Evolutionary conservation across 352 stramenopile species (phyloP).

Genomic region (Phytophthora citricola): DNA sequence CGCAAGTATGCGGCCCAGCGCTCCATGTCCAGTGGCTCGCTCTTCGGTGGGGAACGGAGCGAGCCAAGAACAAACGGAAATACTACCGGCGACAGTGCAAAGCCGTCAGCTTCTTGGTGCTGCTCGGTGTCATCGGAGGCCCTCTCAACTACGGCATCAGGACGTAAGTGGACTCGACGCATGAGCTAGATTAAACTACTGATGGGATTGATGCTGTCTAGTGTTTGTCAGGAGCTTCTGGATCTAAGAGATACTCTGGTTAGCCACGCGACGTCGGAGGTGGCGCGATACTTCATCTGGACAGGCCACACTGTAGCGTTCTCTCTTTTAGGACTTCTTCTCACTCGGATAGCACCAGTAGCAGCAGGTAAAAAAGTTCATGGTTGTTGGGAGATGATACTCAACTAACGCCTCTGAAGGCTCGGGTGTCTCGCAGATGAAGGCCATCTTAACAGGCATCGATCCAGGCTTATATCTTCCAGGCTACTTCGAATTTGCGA

Average conservation of each 20-base stretch:
- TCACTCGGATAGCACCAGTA: conserved; percentile 66
- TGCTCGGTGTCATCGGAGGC: conserved; percentile 78
- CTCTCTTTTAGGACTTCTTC: conserved; percentile 58
- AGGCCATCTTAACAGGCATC: background rate
- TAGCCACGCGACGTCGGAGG: conserved; percentile 33
- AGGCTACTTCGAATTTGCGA: background rate
- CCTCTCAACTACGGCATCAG: conserved; percentile 74
- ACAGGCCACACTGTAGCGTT: conserved; percentile 68
- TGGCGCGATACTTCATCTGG: conserved; percentile 59
- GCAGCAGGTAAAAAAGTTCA: conserved; percentile 41
- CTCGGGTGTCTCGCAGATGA: background rate
- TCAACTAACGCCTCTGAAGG: conserved; percentile 19
- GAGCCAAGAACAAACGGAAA: conserved; percentile 45
- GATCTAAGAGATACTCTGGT: conserved; percentile 48
- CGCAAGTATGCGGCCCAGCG: conserved; percentile 48
- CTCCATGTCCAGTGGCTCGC: conserved; percentile 50
- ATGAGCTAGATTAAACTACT: background rate
- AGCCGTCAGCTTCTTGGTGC: conserved; percentile 70
- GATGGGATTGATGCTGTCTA: conserved; percentile 9
- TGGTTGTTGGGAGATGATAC: background rate
- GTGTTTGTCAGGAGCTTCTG: conserved; percentile 43
- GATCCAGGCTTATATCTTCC: background rate
- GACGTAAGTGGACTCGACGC: conserved; percentile 31
- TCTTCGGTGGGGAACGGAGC: conserved; percentile 58
- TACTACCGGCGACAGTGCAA: conserved; percentile 69